Conservation (phyloP, 2,329 filamentous ascomycete species). For the Clonostachys chloroleuca region DNA sequence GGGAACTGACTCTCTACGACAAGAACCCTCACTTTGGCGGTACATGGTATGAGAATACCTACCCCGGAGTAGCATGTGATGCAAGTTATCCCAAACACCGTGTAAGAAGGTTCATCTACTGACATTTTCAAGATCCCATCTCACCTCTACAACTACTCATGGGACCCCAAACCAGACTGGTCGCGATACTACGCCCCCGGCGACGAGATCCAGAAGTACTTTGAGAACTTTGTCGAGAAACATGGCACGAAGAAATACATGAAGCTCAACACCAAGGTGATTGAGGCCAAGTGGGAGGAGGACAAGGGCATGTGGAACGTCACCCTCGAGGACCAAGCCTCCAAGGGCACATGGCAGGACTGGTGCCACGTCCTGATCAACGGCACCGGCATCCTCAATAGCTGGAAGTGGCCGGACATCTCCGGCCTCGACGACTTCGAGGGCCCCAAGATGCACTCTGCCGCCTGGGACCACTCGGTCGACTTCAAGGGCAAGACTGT, state of each 20-base stretch:
- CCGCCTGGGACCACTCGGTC: conserved; percentile 37
- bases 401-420: conserved; percentile 47
- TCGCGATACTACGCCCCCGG: conserved; percentile 38
- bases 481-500: conserved; percentile 38
- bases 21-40: conserved; percentile 34
- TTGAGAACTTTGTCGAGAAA: conserved; percentile 30
- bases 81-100: conserved; percentile 23
- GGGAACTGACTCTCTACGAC: conserved; percentile 22
- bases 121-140: conserved; percentile 37
- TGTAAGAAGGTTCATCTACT: not conserved
- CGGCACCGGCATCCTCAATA: conserved; percentile 43
- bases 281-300: conserved; percentile 37
- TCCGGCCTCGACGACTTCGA: conserved; percentile 42
- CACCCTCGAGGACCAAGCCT: conserved; percentile 14
- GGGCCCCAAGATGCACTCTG: conserved; percentile 47
- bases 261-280: conserved; percentile 33
- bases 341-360: conserved; percentile 19
- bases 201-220: conserved; percentile 35
- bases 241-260: conserved; percentile 33
- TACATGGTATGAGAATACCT: conserved; percentile 47
- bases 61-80: conserved; percentile 49
- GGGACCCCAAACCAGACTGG: conserved; percentile 45
- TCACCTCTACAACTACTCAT: conserved; percentile 54
- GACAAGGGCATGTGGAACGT: conserved; percentile 27
- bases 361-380: conserved; percentile 42